Conservation (phyloP, 2,329 filamentous ascomycete genomes). For the Aspergillus sp. region DNA sequence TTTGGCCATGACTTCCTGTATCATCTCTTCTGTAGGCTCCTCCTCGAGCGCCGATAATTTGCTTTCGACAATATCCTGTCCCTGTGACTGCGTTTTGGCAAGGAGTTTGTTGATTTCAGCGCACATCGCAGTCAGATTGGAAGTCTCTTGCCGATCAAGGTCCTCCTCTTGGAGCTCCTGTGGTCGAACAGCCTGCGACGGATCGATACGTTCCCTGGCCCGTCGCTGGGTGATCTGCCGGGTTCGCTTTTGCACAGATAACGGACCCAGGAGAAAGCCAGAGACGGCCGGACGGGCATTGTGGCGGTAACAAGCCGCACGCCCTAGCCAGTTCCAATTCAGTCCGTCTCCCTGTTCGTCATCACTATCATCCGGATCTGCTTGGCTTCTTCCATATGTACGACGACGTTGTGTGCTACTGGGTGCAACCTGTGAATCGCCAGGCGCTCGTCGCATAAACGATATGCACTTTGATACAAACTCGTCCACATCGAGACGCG, state of each 20-base stretch:
- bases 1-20: slow-evolving; percentile 58
- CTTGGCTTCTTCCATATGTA: slow-evolving; percentile 34
- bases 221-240: slow-evolving; percentile 69
- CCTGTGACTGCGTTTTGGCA: slow-evolving; percentile 39
- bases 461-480: slow-evolving; percentile 87
- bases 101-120: slow-evolving; percentile 69
- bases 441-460: slow-evolving; percentile 73
- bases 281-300: slow-evolving; percentile 73
- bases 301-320: slow-evolving; percentile 70
- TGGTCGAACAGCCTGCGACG: slow-evolving; percentile 68
- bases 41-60: slow-evolving; percentile 31
- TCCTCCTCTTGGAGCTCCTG: slow-evolving; percentile 75
- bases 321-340: slow-evolving; percentile 84
- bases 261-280: slow-evolving; percentile 81
- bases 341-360: slow-evolving; percentile 72
- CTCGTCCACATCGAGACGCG: slow-evolving; percentile 83
- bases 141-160: slow-evolving; percentile 71
- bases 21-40: slow-evolving; percentile 38
- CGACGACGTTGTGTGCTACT: slow-evolving; percentile 39
- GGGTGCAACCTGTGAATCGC: slow-evolving; percentile 51
- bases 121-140: slow-evolving; percentile 77
- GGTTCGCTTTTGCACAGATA: slow-evolving; percentile 83
- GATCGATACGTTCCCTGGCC: slow-evolving; percentile 65
- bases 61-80: slow-evolving; percentile 50
- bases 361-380: slow-evolving; percentile 61